Conservation (phyloP, 2,329 filamentous ascomycete species). For the Alternaria solani region DNA sequence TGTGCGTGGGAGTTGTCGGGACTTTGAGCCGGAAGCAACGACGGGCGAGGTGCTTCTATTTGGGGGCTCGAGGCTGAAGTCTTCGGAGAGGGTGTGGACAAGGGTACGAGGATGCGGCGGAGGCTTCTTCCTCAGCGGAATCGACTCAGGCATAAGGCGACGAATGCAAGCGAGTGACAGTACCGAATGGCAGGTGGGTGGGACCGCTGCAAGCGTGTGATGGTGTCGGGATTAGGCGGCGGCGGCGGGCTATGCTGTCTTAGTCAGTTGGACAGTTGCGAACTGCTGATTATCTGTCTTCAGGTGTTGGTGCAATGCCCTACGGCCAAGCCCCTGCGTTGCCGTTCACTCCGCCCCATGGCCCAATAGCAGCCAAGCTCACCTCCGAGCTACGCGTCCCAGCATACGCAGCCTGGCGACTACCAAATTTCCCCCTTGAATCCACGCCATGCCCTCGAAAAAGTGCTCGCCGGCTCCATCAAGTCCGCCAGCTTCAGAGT, state of each 20-base stretch:
- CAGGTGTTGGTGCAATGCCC: constrained; percentile 7
- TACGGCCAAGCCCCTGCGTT: constrained; percentile 23
- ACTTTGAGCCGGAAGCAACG: constrained; percentile 28
- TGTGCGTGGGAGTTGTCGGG: constrained; percentile 30
- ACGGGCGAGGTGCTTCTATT: constrained; percentile 31
- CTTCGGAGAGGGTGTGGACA: constrained; percentile 25
- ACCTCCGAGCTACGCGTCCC: constrained; percentile 18
- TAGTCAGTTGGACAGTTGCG: constrained; percentile 1
- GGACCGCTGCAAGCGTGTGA: constrained; percentile 15
- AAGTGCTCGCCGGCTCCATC: neutral
- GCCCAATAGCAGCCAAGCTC: constrained; percentile 18
- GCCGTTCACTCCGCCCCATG: constrained; percentile 14
- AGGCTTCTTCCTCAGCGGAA: constrained; percentile 44
- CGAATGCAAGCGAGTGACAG: constrained; percentile 27
- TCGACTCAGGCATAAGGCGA: constrained; percentile 50
- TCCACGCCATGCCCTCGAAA: neutral
- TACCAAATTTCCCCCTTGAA: constrained; percentile 4
- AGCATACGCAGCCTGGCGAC: neutral
- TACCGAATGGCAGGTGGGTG: constrained; percentile 12
- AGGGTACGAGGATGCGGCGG: constrained; percentile 26
- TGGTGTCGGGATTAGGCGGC: constrained; percentile 15
- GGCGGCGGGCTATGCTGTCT: constrained; percentile 3
- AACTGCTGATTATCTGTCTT: constrained; percentile 24
- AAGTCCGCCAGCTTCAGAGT: neutral
- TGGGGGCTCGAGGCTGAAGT: constrained; percentile 23